Base-by-base conservation (phyloP, 2,329 filamentous ascomycete genomes). In the Alternaria triticina region DNA sequence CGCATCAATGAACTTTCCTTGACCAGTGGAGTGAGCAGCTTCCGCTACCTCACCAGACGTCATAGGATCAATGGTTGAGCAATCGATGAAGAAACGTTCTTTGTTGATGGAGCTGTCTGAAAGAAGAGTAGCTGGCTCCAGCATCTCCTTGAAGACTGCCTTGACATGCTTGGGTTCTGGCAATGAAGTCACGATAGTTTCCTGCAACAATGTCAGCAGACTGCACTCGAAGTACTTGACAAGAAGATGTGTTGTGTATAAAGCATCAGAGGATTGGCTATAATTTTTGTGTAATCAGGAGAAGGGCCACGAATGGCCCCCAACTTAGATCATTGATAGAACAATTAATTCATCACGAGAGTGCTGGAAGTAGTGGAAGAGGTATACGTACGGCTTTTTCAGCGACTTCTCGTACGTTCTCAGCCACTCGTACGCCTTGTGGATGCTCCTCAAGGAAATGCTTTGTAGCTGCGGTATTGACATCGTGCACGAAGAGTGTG, bases 61-160 rank as follows among this genome's bases (percentile, higher is more conserved):
- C 30, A 89, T 89, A 0, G 94, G 94, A 80, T 98, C 96, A 76
- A 99, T 98, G 15, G 96, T 99, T 4, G 95, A 98, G 80, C 92
- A 95, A 80, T 99, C 96, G 76, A 99, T 96, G 80, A 97, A 97
- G 61, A 97, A 82, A 43, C 94, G 90, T 61, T 90, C 83, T 54
- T 85, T 86, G 44, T 83, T 82, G 3, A 83, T 70, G 0, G 85
- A 78, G 1, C 82, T 77, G 20, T 84, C 74, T 30, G 79, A 80
- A 7, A 86, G 83, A 6, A 90, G 83, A 6, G 80, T 83, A 8
- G 85, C 83, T 3, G 86, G 83, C 50, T 87, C 85, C 47, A 97
- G 84, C 77, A 98, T 94, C 58, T 90, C 86, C 50, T 88, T 83
- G 80, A 94, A 97, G 43, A 97, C 93, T 55, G 87, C 87, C 76